Base-by-base conservation (phyloP, 2,329 filamentous ascomycete genomes). In the Parafenestella ontariensis region DNA sequence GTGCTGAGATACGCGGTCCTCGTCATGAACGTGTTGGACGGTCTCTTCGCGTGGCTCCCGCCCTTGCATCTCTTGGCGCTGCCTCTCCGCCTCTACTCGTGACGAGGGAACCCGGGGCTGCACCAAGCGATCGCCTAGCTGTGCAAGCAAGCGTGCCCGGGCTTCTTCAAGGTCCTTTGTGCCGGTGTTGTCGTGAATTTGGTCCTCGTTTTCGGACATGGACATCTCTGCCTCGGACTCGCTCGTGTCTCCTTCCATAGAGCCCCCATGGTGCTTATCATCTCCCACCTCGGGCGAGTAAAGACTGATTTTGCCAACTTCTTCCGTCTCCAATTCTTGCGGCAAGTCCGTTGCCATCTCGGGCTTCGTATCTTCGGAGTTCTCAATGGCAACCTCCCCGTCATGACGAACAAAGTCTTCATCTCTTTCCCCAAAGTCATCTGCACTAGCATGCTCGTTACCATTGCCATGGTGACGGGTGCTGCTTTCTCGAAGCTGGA, bases 111-210 rank as follows among this genome's bases (percentile, higher is more conserved):
- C 42, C 17, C 56, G 54, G 10, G 65, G 49, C 34, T 62, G 65
- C 51, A 69, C 59, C 45, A 68, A 68, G 52, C 53, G 69, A 23
- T 76, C 72, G 11, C 68, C 72, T 6, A 82, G 62, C 52, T 71
- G 73, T 29, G 76, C 75, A 56, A 81, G 76, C 33, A 84, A 69
- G 37, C 78, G 76, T 20, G 76, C 77, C 67, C 81, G 81, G 31
- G 80, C 81, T 47, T 79, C 73, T 56, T 84, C 82, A 58, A 85
- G 81, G 42, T 72, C 58, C 43, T 68, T 65, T 53, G 51, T 39
- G 47, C 58, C 40, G 33, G 59, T 28, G 21, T 56, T 43, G 46
- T 54, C 56, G 20, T 49, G 4, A 0, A 50, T 23, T 36, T 61
- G 45, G 24, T 59, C 56, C 46, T 61, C 63, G 11, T 68, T 58